Evolutionary conservation across 1,284 basidiomycete genomes (phyloP).

Genomic region (Anthracocystis walkeri): DNA sequence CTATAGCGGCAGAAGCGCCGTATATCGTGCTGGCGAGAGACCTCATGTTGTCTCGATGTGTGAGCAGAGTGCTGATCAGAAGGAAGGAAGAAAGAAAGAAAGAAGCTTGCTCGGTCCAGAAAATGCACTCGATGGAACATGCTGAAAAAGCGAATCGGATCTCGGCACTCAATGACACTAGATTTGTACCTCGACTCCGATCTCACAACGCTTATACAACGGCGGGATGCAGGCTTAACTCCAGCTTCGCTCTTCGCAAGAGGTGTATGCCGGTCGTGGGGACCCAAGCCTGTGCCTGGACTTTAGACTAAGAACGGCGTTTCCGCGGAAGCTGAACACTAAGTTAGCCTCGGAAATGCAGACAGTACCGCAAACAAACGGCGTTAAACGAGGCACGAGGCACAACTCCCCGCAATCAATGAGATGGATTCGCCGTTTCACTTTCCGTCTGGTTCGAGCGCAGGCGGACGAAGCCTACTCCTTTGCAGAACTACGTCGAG

Average conservation of each 20-base stretch:
- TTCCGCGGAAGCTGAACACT: no score
- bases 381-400: no score
- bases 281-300: no score
- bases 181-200: not conserved
- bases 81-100: not conserved
- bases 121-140: not conserved
- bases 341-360: no score
- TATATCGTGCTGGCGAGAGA: slow-evolving; percentile 11
- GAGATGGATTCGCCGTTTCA: not conserved
- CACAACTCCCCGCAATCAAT: no score
- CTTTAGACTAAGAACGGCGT: no score
- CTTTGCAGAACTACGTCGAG: no score
- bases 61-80: not conserved
- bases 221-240: no score
- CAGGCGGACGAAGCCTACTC: no score
- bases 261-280: no score
- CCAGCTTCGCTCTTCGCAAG: no score
- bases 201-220: not conserved
- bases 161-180: not conserved
- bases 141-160: not conserved
- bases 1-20: slow-evolving; percentile 2
- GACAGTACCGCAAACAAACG: no score
- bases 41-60: slow-evolving; percentile 11
- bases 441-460: not conserved
- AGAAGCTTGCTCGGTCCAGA: not conserved